phyloP scores from a whole-genome alignment of 2,329 filamentous ascomycete genomes.

The Beauveria sp. region DNA sequence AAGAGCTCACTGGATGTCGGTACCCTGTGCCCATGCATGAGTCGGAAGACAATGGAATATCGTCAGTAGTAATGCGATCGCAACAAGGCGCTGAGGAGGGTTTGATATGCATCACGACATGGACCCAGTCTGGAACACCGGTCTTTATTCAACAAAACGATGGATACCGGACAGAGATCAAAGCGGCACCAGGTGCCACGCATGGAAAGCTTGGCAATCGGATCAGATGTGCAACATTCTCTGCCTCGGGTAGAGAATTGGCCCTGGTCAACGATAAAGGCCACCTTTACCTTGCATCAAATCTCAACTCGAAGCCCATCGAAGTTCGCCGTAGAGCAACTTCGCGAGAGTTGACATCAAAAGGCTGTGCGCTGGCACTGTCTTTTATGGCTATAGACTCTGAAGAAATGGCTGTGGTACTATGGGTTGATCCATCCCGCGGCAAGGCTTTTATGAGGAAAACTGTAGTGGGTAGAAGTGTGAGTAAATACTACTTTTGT shows the following conservation, averaged over 20 bases:
- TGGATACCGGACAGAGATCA: constrained; percentile 28
- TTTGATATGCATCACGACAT: constrained; percentile 31
- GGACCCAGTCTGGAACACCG: constrained; percentile 34
- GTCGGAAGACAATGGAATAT: constrained; percentile 33
- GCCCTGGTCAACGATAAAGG: constrained; percentile 34
- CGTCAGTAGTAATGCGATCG: constrained; percentile 28
- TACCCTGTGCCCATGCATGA: constrained; percentile 32
- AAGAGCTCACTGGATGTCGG: constrained; percentile 27
- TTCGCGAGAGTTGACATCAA: constrained; percentile 29
- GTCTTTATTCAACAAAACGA: constrained; percentile 30
- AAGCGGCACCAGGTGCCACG: constrained; percentile 20
- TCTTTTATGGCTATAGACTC: constrained; percentile 28
- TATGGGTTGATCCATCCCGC: constrained; percentile 30
- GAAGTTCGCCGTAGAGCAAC: constrained; percentile 28
- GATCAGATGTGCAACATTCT: constrained; percentile 32
- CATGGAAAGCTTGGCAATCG: constrained; percentile 29
- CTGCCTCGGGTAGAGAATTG: constrained; percentile 28
- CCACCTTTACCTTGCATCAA: constrained; percentile 29
- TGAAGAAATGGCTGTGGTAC: constrained; percentile 30
- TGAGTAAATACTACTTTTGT: neutral
- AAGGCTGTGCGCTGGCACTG: constrained; percentile 30
- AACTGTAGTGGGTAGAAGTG: constrained; percentile 17
- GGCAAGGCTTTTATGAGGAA: constrained; percentile 24
- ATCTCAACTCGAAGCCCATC: constrained; percentile 30
- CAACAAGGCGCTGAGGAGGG: constrained; percentile 25